Percentiles rank a stretch among this genome's conserved stretches.
phyloP scores from a whole-genome alignment of 2,329 filamentous ascomycete species.

The Aschersonia sp. region DNA sequence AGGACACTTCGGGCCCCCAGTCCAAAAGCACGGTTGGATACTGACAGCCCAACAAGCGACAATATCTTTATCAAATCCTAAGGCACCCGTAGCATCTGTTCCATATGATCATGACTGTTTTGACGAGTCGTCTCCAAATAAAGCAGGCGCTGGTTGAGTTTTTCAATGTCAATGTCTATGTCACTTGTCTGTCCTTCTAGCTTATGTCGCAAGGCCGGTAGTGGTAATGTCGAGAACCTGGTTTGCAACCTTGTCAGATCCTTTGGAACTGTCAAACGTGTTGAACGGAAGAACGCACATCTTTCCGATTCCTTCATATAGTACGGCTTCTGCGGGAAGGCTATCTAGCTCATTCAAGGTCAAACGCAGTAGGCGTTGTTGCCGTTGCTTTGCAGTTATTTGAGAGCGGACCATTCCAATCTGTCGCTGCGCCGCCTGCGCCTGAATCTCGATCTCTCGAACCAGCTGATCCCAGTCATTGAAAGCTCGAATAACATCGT shows the following conservation, averaged over 20 bases:
- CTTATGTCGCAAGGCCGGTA: constrained; percentile 58
- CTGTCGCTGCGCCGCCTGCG: constrained; percentile 79
- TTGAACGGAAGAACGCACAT: constrained; percentile 48
- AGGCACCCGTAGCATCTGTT: constrained; percentile 61
- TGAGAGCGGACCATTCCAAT: constrained; percentile 76
- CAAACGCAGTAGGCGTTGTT: constrained; percentile 76
- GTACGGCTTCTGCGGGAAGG: constrained; percentile 58
- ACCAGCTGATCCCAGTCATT: constrained; percentile 46
- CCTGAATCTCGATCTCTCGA: constrained; percentile 87
- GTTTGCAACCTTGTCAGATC: neutral
- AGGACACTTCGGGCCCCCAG: too few species aligned
- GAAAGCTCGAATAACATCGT: neutral
- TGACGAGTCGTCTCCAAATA: constrained; percentile 92
- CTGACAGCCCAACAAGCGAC: too few species aligned
- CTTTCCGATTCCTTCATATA: constrained; percentile 94
- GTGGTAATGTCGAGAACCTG: constrained; percentile 80
- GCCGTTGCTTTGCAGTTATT: constrained; percentile 72
- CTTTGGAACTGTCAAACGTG: neutral
- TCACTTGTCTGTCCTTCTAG: constrained; percentile 61
- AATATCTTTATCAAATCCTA: constrained; percentile 3
- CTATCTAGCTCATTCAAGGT: constrained; percentile 72
- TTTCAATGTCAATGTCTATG: constrained; percentile 63
- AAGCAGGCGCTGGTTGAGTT: constrained; percentile 74
- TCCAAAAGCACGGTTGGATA: too few species aligned
- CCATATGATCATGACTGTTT: constrained; percentile 83